Percentiles rank a stretch among this genome's conserved stretches.
These are phyloP conservation scores for Talaromyces verruculosus DNA, from an alignment of 2,329 filamentous ascomycete genomes.

Conservation along the genomic window DNA sequence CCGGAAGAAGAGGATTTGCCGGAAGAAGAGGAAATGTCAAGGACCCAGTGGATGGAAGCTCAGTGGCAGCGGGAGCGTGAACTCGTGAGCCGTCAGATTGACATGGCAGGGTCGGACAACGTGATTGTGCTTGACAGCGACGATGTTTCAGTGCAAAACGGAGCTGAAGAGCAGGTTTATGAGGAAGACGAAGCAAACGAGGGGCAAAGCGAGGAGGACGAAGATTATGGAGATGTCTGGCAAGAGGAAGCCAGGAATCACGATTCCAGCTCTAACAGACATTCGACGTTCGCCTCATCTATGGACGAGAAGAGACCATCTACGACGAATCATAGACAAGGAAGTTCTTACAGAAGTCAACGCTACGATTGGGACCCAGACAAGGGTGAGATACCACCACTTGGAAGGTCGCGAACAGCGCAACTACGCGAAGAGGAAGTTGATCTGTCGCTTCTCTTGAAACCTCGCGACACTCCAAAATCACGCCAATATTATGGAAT, in stretches of 20 bases:
- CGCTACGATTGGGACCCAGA: conserved; percentile 37
- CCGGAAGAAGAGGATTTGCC: background rate
- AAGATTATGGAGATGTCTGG: conserved; percentile 50
- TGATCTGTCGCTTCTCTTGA: conserved; percentile 36
- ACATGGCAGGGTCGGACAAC: conserved; percentile 43
- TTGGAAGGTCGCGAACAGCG: conserved; percentile 36
- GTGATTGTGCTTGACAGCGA: conserved; percentile 48
- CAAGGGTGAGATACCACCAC: conserved; percentile 29
- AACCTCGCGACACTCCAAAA: conserved; percentile 37
- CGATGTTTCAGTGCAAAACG: conserved; percentile 23
- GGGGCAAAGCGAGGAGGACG: conserved; percentile 38
- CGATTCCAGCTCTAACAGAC: conserved; percentile 32
- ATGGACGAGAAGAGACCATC: conserved; percentile 26
- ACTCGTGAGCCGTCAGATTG: conserved; percentile 45
- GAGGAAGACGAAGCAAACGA: conserved; percentile 21
- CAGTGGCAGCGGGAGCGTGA: conserved; percentile 50
- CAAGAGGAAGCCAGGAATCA: conserved; percentile 46
- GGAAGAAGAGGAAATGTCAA: conserved; percentile 16
- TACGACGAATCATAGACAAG: background rate
- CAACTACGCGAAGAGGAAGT: conserved; percentile 38
- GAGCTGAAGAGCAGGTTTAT: conserved; percentile 20
- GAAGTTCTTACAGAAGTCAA: conserved; percentile 25
- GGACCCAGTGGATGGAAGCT: conserved; percentile 37
- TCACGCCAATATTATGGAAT: conserved; percentile 39
- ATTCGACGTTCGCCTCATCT: conserved; percentile 26